Evolutionary conservation across 1,284 basidiomycete species (phyloP), one percentile per base, ranked within the genome.

Genomic region (Calocybe gambosa): DNA sequence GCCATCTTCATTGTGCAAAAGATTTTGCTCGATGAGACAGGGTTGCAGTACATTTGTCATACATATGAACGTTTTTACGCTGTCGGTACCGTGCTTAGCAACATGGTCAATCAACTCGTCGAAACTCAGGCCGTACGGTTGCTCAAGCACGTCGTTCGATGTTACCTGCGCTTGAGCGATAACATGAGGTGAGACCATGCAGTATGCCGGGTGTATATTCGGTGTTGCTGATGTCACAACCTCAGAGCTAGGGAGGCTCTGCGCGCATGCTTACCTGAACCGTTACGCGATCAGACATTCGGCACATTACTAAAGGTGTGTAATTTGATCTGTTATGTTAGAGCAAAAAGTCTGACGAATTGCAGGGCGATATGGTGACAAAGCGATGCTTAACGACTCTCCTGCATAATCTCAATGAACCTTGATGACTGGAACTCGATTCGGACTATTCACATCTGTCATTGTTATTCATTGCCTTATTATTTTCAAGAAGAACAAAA

Each of bases 1-100:
- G 96, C 96, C 39, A 99, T 99, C 62, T 99, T 99, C 68, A 99
- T 99, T 61, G 96, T 99, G 2, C 96, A 99, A 67, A 99, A 99
- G 74, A 99, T 99, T 56, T 75, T 99, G 16, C 77, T 99, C 45
- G 96, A 99, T 64, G 96, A 99, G 68, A 93, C 95, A 8, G 95
- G 96, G 9, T 70, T 99, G 50, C 94, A 93, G 21, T 99, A 99
- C 67, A 99, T 99, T 62, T 99, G 95, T 62, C 95, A 99, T 68
- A 99, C 96, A 13, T 99, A 99, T 66, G 96, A 99, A 66, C 80
- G 96, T 39, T 99, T 99, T 72, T 99, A 98, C 64, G 96, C 96
- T 12, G 96, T 99, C 43, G 95, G 94, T 8, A 97, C 95, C 2
- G 96, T 99, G 21, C 75, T 99, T 50, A 92, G 90, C 73, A 98